Evolutionary conservation across 2,329 filamentous ascomycete genomes (phyloP), one percentile per base, ranked within the genome.

Genomic region (Ophiostoma ulmi): DNA sequence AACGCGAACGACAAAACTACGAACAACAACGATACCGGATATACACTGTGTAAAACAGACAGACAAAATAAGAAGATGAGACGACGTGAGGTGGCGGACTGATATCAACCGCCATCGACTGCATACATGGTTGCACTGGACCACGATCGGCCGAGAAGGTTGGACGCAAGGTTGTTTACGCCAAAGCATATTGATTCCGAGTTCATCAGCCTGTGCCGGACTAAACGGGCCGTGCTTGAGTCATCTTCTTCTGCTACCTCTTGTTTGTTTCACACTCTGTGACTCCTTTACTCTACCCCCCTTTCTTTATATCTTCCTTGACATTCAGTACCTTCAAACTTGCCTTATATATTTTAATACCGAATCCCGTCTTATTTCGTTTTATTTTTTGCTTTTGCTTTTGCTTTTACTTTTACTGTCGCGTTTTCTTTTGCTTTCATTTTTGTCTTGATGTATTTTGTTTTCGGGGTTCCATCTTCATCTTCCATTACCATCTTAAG

Each of bases 1-100:
- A 20, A 36, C 55, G 14, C 61, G 61, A 38, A 20, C 61, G 38
- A 75, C 44, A 31, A 65, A 78, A 78, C 75, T 77, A 83, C 77
- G 78, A 82, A 64, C 80, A 79, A 73, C 76, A 79, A 73, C 76
- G 10, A 17, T 3, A 20, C 55, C 26, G 26, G 7, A 61, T 11
- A 61, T n/a, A 26, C 20, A 22, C 44, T 14, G 44, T 3, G 31
- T 31, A 3, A 17, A 44, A 11, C 39, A 44, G n/a, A 5, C 44
- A 20, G 38, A 39, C 44, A 14, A 17, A 20, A 48, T n/a, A 14
- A 48, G 20, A 48, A 17, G 6, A 48, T 17, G 14, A 31, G 31
- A 31, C 31, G 31, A 31, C 31, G 31, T 31, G 31, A 31, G 31
- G 31, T 44, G 39, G 39, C 39, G 31, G 14, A 44, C 11, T 44